These are phyloP conservation scores for Hydrangea macrophylla DNA, from an alignment of 148 eudicot genomes.

Conservation along the genomic window DNA sequence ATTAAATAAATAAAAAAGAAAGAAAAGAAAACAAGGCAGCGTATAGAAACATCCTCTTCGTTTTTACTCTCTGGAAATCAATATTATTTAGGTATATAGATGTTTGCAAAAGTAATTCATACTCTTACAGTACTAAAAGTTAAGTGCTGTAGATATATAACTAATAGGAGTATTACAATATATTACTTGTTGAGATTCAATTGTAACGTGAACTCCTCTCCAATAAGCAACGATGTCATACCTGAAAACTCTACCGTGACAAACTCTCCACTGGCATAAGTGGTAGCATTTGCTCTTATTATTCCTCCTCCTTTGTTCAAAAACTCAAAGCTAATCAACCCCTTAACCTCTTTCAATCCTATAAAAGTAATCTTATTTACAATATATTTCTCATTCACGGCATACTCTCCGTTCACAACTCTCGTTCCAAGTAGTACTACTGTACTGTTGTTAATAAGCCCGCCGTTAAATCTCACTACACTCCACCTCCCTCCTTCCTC, in stretches of 20 bases:
- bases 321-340: neutral
- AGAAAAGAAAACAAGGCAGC: no score
- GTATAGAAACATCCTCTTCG: no score
- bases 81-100: no score
- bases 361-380: slow-evolving; percentile 41
- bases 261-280: neutral
- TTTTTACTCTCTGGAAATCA: no score
- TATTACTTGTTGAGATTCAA: neutral
- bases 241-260: neutral
- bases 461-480: slow-evolving; percentile 26
- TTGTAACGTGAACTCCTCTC: neutral
- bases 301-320: neutral
- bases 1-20: no score
- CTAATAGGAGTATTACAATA: no score
- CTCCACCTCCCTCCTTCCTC: slow-evolving; percentile 25
- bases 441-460: neutral
- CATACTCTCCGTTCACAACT: slow-evolving; percentile 34
- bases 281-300: neutral
- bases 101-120: no score
- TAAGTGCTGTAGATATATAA: no score
- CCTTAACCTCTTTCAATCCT: slow-evolving; percentile 24
- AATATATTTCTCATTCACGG: slow-evolving; percentile 33
- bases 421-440: slow-evolving; percentile 24
- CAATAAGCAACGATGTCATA: neutral
- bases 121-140: no score